Evolutionary conservation across 1,284 basidiomycete species (phyloP), one percentile per base, ranked within the genome.

Genomic region (Neolentinus lepideus): DNA sequence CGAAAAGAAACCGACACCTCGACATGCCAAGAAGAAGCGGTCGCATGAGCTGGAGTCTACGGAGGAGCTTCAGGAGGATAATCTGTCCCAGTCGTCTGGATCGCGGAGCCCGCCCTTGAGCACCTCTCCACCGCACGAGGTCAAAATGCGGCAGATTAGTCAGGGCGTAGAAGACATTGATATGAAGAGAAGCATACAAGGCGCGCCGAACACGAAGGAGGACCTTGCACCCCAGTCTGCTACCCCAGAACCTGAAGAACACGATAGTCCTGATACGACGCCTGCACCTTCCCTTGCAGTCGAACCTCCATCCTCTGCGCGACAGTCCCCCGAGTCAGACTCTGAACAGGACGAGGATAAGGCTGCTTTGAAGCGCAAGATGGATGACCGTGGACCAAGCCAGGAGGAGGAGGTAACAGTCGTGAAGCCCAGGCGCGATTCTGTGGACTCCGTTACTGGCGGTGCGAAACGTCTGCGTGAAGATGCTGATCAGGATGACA

Each of bases 141-240:
- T 82, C 58, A 82, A 82, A 71, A 83, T 87, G 56, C 79, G 84
- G 51, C 85, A 88, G 69, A 88, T 89, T 64, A 88, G 85, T 60
- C 83, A 83, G 62, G 84, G 85, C 33, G 85, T 89, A 24, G 85
- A 88, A 66, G 86, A 89, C 65, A 76, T 88, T 61, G 81, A 72
- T 62, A 88, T 85, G 84, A 77, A 76, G 67, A 82, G 78, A 58
- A 54, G 55, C n/a, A 21, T 35, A 16, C 35, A 56, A 12, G 47
- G 45, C 26, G 45, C 47, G 33, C 54, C 54, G 8, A 36, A 53
- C 25, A 55, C 59, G 58, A 48, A 50, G 50, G 21, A 31, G 14
- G 60, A 58, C 8, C 29, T 48, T 16, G 26, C 29, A n/a, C 4
- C 16, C 12, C 38, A 9, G 16, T n/a, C 38, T n/a, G 8, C 16